Evolutionary conservation across 805 yeast species (phyloP).

Genomic region (Zygoascus tannicola): DNA sequence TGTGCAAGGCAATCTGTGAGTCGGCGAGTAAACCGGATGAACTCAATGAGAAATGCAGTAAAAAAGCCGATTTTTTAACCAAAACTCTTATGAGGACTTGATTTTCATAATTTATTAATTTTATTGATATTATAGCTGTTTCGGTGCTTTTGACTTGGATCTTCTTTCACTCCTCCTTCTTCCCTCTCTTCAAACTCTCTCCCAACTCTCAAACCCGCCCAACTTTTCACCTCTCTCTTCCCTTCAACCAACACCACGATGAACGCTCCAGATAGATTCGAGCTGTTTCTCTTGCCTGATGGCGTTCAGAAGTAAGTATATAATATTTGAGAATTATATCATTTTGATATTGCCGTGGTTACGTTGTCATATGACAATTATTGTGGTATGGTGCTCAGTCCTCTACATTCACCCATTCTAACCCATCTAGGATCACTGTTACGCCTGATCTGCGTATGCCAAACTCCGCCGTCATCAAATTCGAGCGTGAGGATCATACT

Average conservation of each 20-base stretch:
- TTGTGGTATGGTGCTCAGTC: not conserved
- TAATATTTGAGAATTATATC: not conserved
- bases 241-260: conserved; percentile 30
- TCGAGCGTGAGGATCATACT: conserved; percentile 97
- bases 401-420: not conserved
- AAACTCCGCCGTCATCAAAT: conserved; percentile 83
- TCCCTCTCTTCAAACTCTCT: no score
- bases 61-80: no score
- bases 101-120: no score
- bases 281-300: conserved; percentile 92
- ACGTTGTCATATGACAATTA: not conserved
- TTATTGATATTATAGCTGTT: no score
- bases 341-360: no score
- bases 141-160: no score
- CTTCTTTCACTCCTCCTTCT: no score
- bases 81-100: no score
- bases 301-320: conserved; percentile 78
- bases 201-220: no score
- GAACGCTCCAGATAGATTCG: conserved; percentile 99
- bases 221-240: not conserved
- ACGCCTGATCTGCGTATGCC: conserved; percentile 94
- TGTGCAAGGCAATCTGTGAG: no score
- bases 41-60: no score
- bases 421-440: conserved; percentile 50
- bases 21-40: no score